These are phyloP conservation scores for Colletotrichum phormii DNA, from an alignment of 2,329 filamentous ascomycete genomes.

Conservation along the genomic window DNA sequence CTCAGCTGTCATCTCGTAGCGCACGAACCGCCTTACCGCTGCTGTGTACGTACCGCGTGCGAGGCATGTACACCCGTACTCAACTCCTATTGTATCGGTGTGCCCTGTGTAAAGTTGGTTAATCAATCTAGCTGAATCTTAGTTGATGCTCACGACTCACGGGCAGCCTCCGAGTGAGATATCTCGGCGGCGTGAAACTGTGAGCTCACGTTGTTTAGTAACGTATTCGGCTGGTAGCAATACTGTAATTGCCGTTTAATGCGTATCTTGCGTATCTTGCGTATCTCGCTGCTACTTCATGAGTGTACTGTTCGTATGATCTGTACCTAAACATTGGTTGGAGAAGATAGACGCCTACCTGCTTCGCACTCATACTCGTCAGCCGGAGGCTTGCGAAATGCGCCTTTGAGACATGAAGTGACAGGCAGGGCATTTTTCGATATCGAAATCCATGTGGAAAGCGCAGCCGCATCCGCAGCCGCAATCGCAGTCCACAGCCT, in stretches of 20 bases:
- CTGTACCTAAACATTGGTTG: too few species aligned
- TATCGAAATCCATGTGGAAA: neutral
- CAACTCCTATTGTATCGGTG: neutral
- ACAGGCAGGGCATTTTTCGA: neutral
- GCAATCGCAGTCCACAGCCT: conserved; percentile 13
- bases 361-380: neutral
- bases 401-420: neutral
- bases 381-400: neutral
- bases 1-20: neutral
- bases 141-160: neutral
- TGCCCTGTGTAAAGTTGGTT: neutral
- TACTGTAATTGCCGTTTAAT: neutral
- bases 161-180: conserved; percentile 10
- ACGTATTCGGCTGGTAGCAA: neutral
- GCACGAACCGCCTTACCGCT: neutral
- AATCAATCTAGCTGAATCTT: neutral
- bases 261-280: neutral
- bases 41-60: neutral
- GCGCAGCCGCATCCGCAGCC: conserved; percentile 15
- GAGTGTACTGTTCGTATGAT: too few species aligned
- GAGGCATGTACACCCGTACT: neutral
- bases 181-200: neutral
- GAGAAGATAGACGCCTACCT: neutral
- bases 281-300: neutral
- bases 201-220: neutral